Conservation (phyloP, 2,329 filamentous ascomycete species). For the Trichophyton rubrum region DNA sequence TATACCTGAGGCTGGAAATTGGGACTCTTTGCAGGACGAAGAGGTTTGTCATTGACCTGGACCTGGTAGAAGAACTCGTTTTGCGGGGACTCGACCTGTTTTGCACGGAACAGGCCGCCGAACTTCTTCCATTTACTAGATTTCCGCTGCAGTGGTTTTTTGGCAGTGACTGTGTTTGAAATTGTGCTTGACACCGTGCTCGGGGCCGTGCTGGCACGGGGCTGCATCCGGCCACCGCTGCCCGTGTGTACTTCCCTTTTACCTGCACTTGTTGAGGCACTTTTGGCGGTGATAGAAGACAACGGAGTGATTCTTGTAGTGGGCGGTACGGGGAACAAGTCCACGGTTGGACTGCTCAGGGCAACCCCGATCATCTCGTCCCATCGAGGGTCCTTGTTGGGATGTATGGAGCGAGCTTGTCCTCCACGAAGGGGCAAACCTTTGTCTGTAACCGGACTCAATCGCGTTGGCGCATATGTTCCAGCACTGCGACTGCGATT, state of each 20-base stretch:
- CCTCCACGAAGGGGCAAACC: not conserved
- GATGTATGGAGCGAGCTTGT: not conserved
- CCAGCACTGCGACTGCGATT: not conserved
- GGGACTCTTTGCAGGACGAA: constrained; percentile 8
- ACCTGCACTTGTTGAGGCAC: not conserved
- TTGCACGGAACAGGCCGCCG: constrained; percentile 32
- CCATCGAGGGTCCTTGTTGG: constrained; percentile 17
- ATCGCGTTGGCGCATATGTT: not conserved
- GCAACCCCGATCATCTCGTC: constrained; percentile 57
- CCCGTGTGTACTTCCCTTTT: not conserved
- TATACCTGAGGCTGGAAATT: constrained; percentile 2
- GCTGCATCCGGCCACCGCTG: not conserved
- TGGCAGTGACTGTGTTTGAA: not conserved
- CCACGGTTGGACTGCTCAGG: constrained; percentile 51
- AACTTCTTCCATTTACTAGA: constrained; percentile 38
- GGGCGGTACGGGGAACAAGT: not conserved
- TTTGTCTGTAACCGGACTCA: not conserved
- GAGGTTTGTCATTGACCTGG: constrained; percentile 16
- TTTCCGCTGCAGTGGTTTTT: constrained; percentile 20
- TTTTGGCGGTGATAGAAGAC: not conserved
- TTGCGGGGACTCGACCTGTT: constrained; percentile 13
- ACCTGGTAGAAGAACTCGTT: constrained; percentile 23
- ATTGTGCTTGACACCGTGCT: not conserved
- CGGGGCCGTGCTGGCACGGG: not conserved
- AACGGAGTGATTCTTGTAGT: not conserved